Percentiles rank a stretch among this genome's conserved stretches.
Evolutionary conservation across 169 alveolate species (phyloP).

Genomic region (Cyclospora cayetanensis): DNA sequence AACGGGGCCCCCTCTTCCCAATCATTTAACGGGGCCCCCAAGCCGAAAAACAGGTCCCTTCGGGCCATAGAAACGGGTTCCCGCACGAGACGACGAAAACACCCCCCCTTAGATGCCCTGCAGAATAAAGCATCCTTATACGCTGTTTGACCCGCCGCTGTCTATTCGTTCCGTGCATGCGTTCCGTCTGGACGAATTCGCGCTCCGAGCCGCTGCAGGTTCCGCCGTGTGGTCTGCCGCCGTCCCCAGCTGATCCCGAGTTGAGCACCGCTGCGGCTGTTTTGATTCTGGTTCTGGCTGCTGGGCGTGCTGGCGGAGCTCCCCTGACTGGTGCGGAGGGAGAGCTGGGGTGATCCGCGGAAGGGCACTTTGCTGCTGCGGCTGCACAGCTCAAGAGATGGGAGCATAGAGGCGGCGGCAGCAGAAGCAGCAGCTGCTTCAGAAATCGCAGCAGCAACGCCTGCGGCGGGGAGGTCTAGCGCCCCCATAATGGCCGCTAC

Average conservation of each 20-base stretch:
- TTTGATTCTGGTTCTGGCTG: not conserved
- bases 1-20: no score
- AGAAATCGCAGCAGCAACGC: not conserved
- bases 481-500: not conserved
- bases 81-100: no score
- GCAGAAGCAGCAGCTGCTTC: constrained; percentile 17
- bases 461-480: not conserved
- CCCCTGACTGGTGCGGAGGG: not conserved
- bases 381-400: not conserved
- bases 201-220: not conserved
- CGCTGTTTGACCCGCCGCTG: no score
- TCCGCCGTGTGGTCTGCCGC: not conserved
- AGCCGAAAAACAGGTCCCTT: no score
- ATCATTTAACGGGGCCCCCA: no score
- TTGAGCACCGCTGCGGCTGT: constrained; percentile 32
- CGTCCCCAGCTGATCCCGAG: constrained; percentile 17
- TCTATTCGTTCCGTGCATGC: not conserved
- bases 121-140: no score
- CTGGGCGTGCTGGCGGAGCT: not conserved
- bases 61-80: no score
- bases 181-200: not conserved
- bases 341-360: not conserved
- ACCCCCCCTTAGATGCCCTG: no score
- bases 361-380: not conserved
- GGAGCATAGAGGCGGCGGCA: not conserved